These are phyloP conservation scores for Priceomyces melissophilus DNA, from an alignment of 805 yeast genomes.

Conservation along the genomic window DNA sequence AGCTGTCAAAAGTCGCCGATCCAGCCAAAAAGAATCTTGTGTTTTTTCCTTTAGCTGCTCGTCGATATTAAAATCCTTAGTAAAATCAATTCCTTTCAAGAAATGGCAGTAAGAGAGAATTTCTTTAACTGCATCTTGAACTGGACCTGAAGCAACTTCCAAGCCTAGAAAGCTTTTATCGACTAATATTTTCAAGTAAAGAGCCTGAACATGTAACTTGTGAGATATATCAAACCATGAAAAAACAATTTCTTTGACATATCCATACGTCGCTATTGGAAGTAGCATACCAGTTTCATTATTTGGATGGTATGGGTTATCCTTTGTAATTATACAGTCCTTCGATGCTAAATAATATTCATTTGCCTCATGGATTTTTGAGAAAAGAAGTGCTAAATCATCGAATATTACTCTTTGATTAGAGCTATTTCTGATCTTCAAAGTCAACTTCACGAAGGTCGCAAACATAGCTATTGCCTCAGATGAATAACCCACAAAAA, in stretches of 20 bases:
- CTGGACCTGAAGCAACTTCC: constrained; percentile 7
- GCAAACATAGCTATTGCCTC: constrained; percentile 26
- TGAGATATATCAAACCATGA: constrained; percentile 52
- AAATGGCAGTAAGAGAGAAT: constrained; percentile 14
- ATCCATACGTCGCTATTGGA: constrained; percentile 15
- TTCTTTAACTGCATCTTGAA: constrained; percentile 13
- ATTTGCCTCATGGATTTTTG: constrained; percentile 13
- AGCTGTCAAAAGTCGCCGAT: constrained; percentile 12
- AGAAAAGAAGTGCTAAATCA: constrained; percentile 15
- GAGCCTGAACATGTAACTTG: constrained; percentile 35
- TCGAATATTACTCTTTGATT: constrained; percentile 12
- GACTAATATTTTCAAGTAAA: constrained; percentile 27
- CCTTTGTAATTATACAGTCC: constrained; percentile 9
- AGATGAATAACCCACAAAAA: constrained; percentile 43
- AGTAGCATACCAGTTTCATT: constrained; percentile 10
- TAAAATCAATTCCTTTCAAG: constrained; percentile 12
- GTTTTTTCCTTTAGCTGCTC: not conserved
- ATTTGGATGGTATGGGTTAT: constrained; percentile 13
- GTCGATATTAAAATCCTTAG: not conserved
- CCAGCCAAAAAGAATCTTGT: constrained; percentile 6
- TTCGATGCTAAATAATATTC: constrained; percentile 10
- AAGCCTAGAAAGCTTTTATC: constrained; percentile 9
- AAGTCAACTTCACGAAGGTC: constrained; percentile 29
- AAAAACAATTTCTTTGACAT: constrained; percentile 14
- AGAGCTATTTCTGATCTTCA: constrained; percentile 14